phyloP scores from a whole-genome alignment of 2,329 filamentous ascomycete genomes.

The Scedosporium dehoogii region DNA sequence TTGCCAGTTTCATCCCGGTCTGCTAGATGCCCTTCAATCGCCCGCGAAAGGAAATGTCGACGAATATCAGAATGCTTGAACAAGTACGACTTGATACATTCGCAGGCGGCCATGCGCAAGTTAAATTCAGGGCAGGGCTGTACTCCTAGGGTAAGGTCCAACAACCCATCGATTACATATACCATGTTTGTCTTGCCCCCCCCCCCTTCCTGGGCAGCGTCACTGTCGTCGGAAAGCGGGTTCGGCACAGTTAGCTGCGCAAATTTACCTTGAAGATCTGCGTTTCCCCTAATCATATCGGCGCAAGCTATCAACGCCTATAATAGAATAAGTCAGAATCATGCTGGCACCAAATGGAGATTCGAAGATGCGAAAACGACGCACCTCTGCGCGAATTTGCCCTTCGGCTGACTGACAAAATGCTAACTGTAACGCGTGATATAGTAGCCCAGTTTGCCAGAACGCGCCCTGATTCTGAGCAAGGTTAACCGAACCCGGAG shows the following conservation, averaged over 20 bases:
- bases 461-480: slow-evolving; percentile 77
- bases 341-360: neutral
- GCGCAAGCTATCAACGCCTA: slow-evolving; percentile 76
- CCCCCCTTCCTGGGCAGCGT: slow-evolving; percentile 22
- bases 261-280: slow-evolving; percentile 75
- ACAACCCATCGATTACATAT: slow-evolving; percentile 87
- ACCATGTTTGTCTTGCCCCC: slow-evolving; percentile 49
- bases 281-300: slow-evolving; percentile 77
- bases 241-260: slow-evolving; percentile 68
- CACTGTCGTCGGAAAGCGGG: slow-evolving; percentile 24
- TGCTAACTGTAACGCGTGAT: slow-evolving; percentile 70
- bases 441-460: slow-evolving; percentile 71
- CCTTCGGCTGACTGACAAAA: slow-evolving; percentile 65
- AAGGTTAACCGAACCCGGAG: slow-evolving; percentile 70
- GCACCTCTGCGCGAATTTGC: slow-evolving; percentile 72
- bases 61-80: slow-evolving; percentile 71
- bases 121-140: slow-evolving; percentile 62
- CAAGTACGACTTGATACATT: slow-evolving; percentile 91
- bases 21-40: slow-evolving; percentile 75
- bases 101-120: slow-evolving; percentile 72
- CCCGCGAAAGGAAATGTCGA: slow-evolving; percentile 75
- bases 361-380: slow-evolving; percentile 9
- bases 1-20: slow-evolving; percentile 79
- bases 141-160: slow-evolving; percentile 69
- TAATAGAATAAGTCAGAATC: slow-evolving; percentile 3